Evolutionary conservation across 2,329 filamentous ascomycete genomes (phyloP), one percentile per base, ranked within the genome.

Genomic region (Xylaria arbuscula): DNA sequence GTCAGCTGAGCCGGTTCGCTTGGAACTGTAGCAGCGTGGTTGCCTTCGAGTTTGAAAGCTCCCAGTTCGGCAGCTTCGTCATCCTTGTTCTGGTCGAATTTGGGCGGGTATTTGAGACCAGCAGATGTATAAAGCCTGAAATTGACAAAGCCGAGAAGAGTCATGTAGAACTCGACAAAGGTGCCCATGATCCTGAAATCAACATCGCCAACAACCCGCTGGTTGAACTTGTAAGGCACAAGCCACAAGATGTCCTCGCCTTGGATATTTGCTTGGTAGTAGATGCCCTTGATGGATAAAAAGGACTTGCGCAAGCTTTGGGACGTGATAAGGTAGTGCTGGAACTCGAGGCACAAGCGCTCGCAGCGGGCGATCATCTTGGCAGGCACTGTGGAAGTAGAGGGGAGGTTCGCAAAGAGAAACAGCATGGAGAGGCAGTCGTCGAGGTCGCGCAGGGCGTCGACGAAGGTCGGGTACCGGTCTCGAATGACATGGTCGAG

Each of bases 101-200:
- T 97, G 70, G 96, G 96, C 19, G 96, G 96, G 79, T 99, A 99
- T 66, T 98, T 93, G 70, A 99, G 84, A 9, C 96, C 96, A 71
- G 97, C 85, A 0, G 93, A 90, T 0, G 94, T 97, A 84, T 98
- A 99, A 55, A 99, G 86, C 72, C 93, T 87, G 86, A 94, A 99
- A 86, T 99, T 98, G 82, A 98, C 90, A 77, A 99, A 99, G 69
- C 95, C 92, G 22, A 99, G 86, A 15, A 99, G 87, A 4, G 95
- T 98, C 76, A 97, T 97, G 85, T 99, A 99, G 81, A 99, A 99
- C 80, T 99, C 95, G 72, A 99, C 90, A 78, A 99, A 99, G 4
- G 96, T 99, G 68, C 93, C 95, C 96, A 99, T 99, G 82, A 99
- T 99, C 77, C 96, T 88, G 84, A 98, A 99, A 81, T 99, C 96